These are phyloP conservation scores for Pleurotus citrinopileatus DNA, from an alignment of 768 basidiomycete species.

Conservation along the genomic window DNA sequence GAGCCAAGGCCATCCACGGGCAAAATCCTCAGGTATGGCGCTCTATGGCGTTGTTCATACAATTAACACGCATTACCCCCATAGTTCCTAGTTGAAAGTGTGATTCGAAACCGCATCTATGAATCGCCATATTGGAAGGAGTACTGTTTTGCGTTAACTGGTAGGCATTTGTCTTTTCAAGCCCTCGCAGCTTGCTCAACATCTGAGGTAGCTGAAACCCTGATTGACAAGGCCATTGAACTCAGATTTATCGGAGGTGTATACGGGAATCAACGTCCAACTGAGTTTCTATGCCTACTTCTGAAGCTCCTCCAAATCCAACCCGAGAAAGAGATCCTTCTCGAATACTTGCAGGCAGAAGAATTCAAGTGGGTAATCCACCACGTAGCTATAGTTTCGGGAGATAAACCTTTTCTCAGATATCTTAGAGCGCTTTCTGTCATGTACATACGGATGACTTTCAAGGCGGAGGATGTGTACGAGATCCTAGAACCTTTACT, in stretches of 20 bases:
- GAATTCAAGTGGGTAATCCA: conserved; percentile 86
- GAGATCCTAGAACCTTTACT: conserved; percentile 91
- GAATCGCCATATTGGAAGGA: conserved; percentile 97
- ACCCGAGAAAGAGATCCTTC: conserved; percentile 94
- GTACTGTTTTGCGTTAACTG: conserved; percentile 95
- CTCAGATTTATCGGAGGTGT: conserved; percentile 86
- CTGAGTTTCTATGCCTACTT: conserved; percentile 88
- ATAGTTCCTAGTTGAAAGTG: conserved; percentile 92
- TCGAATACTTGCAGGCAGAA: conserved; percentile 94
- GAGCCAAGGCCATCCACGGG: conserved; percentile 86
- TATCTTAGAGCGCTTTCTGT: conserved; percentile 92
- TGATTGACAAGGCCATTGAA: conserved; percentile 92
- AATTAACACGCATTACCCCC: conserved; percentile 13
- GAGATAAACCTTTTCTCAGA: conserved; percentile 36
- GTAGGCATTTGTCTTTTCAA: conserved; percentile 36
- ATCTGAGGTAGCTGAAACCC: conserved; percentile 64
- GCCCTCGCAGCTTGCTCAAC: conserved; percentile 8
- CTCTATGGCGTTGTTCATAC: not conserved
- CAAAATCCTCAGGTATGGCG: conserved; percentile 87
- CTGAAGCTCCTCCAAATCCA: conserved; percentile 96
- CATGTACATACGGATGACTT: conserved; percentile 95
- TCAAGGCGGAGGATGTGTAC: conserved; percentile 85
- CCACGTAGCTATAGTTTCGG: not conserved
- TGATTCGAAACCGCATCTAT: conserved; percentile 94
- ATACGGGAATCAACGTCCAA: conserved; percentile 92